Percentiles rank a stretch among this genome's conserved stretches.
Conservation (phyloP, 345 rosid species). For the Lepidium didymum region DNA sequence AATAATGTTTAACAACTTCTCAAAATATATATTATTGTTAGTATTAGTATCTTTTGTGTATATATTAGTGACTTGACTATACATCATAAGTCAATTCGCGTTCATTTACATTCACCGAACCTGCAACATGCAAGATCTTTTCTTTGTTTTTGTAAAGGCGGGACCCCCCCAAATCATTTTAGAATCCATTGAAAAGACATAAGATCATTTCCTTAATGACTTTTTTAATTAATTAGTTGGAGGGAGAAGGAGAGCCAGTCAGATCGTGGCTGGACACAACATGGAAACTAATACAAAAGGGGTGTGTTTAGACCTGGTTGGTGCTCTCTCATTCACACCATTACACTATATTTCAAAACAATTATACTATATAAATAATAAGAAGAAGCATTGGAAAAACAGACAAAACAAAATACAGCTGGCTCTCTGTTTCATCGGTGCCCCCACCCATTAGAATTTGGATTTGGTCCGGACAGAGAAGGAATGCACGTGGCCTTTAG, state of each 20-base stretch:
- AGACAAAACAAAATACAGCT: constrained; percentile 6
- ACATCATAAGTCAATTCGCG: not conserved
- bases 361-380: not conserved
- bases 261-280: constrained; percentile 17
- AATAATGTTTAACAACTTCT: too few species aligned
- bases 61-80: not conserved
- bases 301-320: not conserved
- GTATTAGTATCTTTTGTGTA: not conserved
- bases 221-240: not conserved
- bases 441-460: not conserved
- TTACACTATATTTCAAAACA: not conserved
- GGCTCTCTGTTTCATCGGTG: constrained; percentile 3
- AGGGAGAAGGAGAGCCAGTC: constrained; percentile 4
- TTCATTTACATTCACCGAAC: not conserved
- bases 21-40: not conserved
- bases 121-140: not conserved
- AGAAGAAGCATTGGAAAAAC: not conserved
- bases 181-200: not conserved
- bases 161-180: not conserved
- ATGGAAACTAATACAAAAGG: not conserved
- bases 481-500: not conserved
- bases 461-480: not conserved
- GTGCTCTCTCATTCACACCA: not conserved
- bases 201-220: not conserved
- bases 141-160: too few species aligned